Evolutionary conservation across 495 filamentous ascomycete species (phyloP), one percentile per base, ranked within the genome.

Genomic region (Beverwykella pulmonaria): DNA sequence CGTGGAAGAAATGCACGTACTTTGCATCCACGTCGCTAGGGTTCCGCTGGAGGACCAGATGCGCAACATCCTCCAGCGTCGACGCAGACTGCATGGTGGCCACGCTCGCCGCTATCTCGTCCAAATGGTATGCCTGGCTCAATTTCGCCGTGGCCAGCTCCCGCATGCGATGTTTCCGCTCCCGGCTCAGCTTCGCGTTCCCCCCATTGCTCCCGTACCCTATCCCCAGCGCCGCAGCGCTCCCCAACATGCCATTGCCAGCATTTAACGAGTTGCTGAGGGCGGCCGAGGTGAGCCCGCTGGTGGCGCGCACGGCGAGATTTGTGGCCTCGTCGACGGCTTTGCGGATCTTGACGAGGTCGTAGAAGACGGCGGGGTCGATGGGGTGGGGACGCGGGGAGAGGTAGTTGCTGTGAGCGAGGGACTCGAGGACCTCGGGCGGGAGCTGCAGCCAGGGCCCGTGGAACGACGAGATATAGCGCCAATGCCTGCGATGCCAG

Each of bases 1-100:
- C 90, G 76, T 92, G 90, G 74, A 93, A 92, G 76, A 93, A 92
- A 69, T 93, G 88, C 3, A 92, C 90, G 65, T 93, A 93, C 67
- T 88, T 89, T 29, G 88, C 90, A 68, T 92, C 89, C 10, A 80
- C 73, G 66, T 91, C 84, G 23, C 81, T 71, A 0, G 84, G 77
- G 54, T 81, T 85, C 53, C 90, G 79, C 71, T 88, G 85, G 52
- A 92, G 76, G 19, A 92, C 90, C 54, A 87, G 81, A 20, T 83
- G 80, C n/a, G 88, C 90, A 2, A 92, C 90, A 53, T 92, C 88
- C 72, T 92, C 90, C 7, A 93, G 75, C 5, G 87, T 84, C n/a
- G 87, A 90, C 5, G 90, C 84, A 41, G 84, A 86, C 74, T 92
- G 90, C 90, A 92, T 92, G 0, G 87, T 91, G 30, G 88, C 89